These are phyloP conservation scores for Mortierella sp. DNA, from an alignment of 371 early-diverging fungal species.

Conservation along the genomic window DNA sequence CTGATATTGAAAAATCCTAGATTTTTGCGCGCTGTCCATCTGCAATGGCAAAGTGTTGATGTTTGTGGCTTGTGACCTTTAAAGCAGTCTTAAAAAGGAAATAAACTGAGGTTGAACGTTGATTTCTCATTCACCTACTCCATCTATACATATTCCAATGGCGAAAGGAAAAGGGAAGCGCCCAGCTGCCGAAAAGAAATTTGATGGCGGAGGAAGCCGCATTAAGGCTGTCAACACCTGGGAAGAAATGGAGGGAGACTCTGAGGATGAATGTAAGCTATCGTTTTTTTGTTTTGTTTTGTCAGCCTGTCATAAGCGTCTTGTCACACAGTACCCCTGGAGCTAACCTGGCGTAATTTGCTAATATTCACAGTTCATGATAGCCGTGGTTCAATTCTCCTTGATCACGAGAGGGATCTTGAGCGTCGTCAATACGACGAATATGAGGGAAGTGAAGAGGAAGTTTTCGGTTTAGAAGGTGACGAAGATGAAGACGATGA, in stretches of 20 bases:
- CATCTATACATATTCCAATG: constrained; percentile 34
- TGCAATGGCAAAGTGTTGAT: constrained; percentile 1
- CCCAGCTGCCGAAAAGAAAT: constrained; percentile 48
- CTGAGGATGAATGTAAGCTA: constrained; percentile 82
- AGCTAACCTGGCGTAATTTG: neutral
- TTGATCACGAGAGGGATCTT: constrained; percentile 64
- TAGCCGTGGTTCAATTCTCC: constrained; percentile 65
- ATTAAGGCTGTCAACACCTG: constrained; percentile 76
- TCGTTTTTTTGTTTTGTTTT: neutral
- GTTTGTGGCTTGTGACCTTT: constrained; percentile 14
- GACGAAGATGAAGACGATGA: constrained; percentile 61
- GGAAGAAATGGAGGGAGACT: constrained; percentile 86
- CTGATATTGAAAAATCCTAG: no score
- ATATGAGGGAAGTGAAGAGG: constrained; percentile 68
- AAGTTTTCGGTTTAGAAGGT: constrained; percentile 73
- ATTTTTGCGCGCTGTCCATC: no score
- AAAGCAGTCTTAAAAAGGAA: constrained; percentile 13
- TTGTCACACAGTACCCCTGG: neutral
- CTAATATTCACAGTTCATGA: constrained; percentile 62
- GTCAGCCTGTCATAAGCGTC: neutral
- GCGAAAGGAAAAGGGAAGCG: constrained; percentile 50
- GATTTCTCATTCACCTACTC: constrained; percentile 7
- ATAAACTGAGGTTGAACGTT: constrained; percentile 6
- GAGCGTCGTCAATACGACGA: constrained; percentile 55
- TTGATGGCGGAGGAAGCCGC: constrained; percentile 57